Evolutionary conservation across 208 protist species (phyloP).

Genomic region (Willaertia magna): DNA sequence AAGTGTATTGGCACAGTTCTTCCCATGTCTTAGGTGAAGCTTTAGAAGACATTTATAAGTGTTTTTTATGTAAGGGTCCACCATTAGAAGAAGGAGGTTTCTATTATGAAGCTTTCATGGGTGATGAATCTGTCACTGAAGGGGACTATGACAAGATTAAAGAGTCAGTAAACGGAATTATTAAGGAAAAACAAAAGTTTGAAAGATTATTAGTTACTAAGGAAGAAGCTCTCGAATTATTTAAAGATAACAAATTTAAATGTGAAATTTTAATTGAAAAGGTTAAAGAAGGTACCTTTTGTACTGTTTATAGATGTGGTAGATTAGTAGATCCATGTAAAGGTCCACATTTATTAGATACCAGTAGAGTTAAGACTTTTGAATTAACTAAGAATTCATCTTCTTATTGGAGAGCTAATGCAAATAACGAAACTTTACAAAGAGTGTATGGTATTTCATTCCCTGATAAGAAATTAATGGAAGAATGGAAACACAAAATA

Average conservation of each 20-base stretch:
- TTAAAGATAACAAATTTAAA: constrained; percentile 90
- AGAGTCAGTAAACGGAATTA: constrained; percentile 63
- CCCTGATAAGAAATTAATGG: constrained; percentile 81
- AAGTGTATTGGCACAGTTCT: constrained; percentile 98
- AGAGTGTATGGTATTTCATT: constrained; percentile 97
- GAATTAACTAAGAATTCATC: constrained; percentile 76
- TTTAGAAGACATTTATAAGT: constrained; percentile 76
- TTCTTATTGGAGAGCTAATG: constrained; percentile 78
- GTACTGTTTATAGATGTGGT: constrained; percentile 91
- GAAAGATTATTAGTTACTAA: constrained; percentile 87
- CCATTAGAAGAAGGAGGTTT: constrained; percentile 58
- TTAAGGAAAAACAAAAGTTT: constrained; percentile 81
- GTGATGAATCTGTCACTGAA: constrained; percentile 31
- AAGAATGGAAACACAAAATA: constrained; percentile 72
- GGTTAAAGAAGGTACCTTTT: constrained; percentile 67
- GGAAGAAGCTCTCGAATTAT: constrained; percentile 82
- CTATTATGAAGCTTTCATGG: constrained; percentile 78
- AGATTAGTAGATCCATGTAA: constrained; percentile 78
- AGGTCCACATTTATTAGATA: constrained; percentile 94
- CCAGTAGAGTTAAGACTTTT: constrained; percentile 83
- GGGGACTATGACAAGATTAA: constrained; percentile 74
- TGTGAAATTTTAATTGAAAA: constrained; percentile 69
- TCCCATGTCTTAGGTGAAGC: constrained; percentile 95
- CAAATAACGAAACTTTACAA: constrained; percentile 83
- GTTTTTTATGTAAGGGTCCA: constrained; percentile 54